Evolutionary conservation across 352 stramenopile genomes (phyloP), one percentile per base, ranked within the genome.

Genomic region (Phytophthora brassicae): DNA sequence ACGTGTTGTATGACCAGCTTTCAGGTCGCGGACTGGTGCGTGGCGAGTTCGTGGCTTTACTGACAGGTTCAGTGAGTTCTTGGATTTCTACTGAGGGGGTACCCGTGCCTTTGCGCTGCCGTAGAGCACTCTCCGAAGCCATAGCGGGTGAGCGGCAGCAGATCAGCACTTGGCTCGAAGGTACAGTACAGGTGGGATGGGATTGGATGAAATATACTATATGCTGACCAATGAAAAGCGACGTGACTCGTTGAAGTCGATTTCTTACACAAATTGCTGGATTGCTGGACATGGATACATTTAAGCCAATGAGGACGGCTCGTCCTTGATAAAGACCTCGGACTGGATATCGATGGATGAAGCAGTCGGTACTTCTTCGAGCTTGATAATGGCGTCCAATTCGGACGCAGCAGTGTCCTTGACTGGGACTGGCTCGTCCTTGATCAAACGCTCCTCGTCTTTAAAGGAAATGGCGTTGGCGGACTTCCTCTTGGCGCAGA

Each of bases 1-100:
- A 92, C 54, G 64, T 77, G 63, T 89, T 89, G 59, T 76, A 79
- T 14, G 56, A 56, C 67, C 56, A 68, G 26, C 44, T 72, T 11
- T 72, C 67, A 11, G 52, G 67, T 2, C 63, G 55, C 43, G 70
- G 66, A 20, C 66, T 75, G 4, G 42, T 39, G 54, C 47, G 50
- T 16, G 43, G 43, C 16, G 45, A 60, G 24, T 29, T 23, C 6
- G 39, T 36, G 3, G 44, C 45, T 19, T 59, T 54, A 6, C 6
- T 14, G 13, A 61, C 39, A 1, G 41, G 24, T 0, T 33, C 59
- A 13, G 45, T 20, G 1, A 5, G 14, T 17, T n/a, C 22, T 5
- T 42, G 24, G 5, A 51, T 70, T 39, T 56, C 45, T 12, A 70
- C n/a, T 3, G 41, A 31, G 1, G 64, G 43, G 17, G 57, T 52